Base-by-base conservation (phyloP, 1,284 basidiomycete species). In the Rhodotorula sp. region DNA sequence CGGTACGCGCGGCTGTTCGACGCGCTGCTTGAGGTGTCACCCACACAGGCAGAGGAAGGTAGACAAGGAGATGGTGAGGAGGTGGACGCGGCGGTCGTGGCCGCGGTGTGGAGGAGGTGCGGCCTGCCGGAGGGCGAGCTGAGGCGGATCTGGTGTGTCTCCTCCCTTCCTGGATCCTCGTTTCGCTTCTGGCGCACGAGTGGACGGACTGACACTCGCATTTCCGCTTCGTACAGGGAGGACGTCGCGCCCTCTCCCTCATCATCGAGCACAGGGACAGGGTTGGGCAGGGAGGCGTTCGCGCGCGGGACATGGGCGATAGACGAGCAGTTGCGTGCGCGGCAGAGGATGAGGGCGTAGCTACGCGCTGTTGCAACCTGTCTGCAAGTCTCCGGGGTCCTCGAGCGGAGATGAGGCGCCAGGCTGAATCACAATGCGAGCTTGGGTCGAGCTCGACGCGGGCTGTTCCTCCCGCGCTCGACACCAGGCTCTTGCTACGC, bases 281-380 rank as follows among this genome's bases (percentile, higher is more conserved):
- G 29, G 12, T 17, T 61, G 22, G 86, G 88, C 75, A 83, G 86
- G 9, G 89, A 90, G 19, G 83, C 83, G 27, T 92, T 92, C 78
- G 85, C 87, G 41, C 85, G 84, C 69, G 91, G 90, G 53, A 91
- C 91, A 90, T 91, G 90, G 90, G 85, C 87, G 32, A 90, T 92
- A 50, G 91, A 92, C 81, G 90, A 91, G 80, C 90, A 91, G 77
- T 84, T 92, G n/a, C 62, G 69, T 15, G 21, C 37, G 27, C 50
- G 57, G 27, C 53, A 44, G 25, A 12, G 22, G 25, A 9, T 32
- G 51, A 15, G 51, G n/a, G 29, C 17, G 51, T 53, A 25, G 22
- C 19, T 22, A 19, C 48, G 22, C 7, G 48, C 9, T 27, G 48
- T 7, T 27, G 27, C 25, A n/a, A 21, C 44, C n/a, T n/a, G n/a